A percentile compares a stretch with the other conserved stretches of the same genome.
phyloP scores from a whole-genome alignment of 1,284 basidiomycete genomes.

The Chalciporus sp. region DNA sequence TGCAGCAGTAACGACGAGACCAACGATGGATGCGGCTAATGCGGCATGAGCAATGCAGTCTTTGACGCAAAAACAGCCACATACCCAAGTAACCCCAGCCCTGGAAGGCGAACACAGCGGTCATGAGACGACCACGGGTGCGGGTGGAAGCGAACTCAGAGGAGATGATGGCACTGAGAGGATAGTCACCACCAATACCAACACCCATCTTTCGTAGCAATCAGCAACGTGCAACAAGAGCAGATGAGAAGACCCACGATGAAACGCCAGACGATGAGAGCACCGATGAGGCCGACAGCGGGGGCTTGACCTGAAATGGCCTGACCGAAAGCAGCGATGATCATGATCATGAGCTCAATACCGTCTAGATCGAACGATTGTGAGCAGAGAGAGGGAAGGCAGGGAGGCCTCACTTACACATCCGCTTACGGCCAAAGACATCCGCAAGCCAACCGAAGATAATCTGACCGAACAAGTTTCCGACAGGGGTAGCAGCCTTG shows the following conservation, averaged over 20 bases:
- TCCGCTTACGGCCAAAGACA: slow-evolving; percentile 52
- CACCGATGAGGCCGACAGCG: slow-evolving; percentile 59
- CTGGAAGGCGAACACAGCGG: slow-evolving; percentile 56
- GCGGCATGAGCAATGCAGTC: slow-evolving; percentile 1
- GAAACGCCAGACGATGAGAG: slow-evolving; percentile 59
- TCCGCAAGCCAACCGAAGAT: slow-evolving; percentile 62
- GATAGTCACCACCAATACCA: slow-evolving; percentile 62
- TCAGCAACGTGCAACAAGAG: slow-evolving; percentile 7
- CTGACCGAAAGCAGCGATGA: slow-evolving; percentile 51
- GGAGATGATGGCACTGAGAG: slow-evolving; percentile 50
- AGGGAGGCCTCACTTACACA: slow-evolving; percentile 19
- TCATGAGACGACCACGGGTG: slow-evolving; percentile 59
- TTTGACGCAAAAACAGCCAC: slow-evolving; percentile 21
- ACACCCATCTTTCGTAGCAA: slow-evolving; percentile 46
- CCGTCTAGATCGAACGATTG: slow-evolving; percentile 45
- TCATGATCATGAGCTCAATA: slow-evolving; percentile 59
- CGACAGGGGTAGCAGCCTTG: slow-evolving; percentile 75
- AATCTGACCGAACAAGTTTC: slow-evolving; percentile 62
- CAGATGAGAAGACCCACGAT: slow-evolving; percentile 36
- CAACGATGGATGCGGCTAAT: slow-evolving; percentile 53
- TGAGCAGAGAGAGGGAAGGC: not conserved
- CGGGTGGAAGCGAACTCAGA: slow-evolving; percentile 66
- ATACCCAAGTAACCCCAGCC: slow-evolving; percentile 57
- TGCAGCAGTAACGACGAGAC: slow-evolving; percentile 55
- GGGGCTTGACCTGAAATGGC: slow-evolving; percentile 53